These are phyloP conservation scores for Petunia axillaris DNA, from an alignment of 257 asterid species.

Conservation along the genomic window DNA sequence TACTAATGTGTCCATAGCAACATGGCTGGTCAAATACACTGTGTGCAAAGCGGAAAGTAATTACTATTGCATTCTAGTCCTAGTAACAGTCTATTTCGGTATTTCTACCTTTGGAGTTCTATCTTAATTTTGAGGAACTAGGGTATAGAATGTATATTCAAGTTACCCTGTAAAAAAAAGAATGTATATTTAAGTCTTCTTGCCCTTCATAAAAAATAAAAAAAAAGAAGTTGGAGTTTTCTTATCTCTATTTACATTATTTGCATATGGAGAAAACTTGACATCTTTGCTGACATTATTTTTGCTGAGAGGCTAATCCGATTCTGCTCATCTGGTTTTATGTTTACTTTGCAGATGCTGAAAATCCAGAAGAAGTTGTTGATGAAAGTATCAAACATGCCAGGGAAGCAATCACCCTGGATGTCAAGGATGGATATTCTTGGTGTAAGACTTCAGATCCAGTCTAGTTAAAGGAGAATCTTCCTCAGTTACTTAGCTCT, in stretches of 20 bases:
- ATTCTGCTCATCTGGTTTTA: conserved; percentile 31
- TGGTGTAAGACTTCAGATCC: conserved; percentile 71
- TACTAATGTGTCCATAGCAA: too few species aligned
- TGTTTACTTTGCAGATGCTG: conserved; percentile 62
- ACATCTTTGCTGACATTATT: neutral
- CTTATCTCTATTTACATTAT: neutral
- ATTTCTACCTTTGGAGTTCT: neutral
- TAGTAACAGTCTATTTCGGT: neutral
- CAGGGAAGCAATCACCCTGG: conserved; percentile 79
- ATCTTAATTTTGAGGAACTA: neutral
- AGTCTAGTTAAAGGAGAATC: neutral
- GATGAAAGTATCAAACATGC: conserved; percentile 89
- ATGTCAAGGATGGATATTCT: conserved; percentile 91
- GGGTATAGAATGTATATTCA: neutral
- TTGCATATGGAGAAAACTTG: neutral
- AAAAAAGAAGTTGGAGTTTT: neutral
- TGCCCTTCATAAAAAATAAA: too few species aligned
- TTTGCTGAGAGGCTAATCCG: conserved; percentile 16
- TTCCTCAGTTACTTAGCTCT: neutral
- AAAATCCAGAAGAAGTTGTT: conserved; percentile 64
- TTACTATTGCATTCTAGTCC: too few species aligned
- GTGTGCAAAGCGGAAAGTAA: too few species aligned
- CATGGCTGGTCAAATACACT: too few species aligned
- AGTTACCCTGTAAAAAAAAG: neutral
- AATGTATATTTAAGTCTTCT: conserved; percentile 2